Evolutionary conservation across 169 alveolate genomes (phyloP).

Genomic region (Cryptosporidium bovis): DNA sequence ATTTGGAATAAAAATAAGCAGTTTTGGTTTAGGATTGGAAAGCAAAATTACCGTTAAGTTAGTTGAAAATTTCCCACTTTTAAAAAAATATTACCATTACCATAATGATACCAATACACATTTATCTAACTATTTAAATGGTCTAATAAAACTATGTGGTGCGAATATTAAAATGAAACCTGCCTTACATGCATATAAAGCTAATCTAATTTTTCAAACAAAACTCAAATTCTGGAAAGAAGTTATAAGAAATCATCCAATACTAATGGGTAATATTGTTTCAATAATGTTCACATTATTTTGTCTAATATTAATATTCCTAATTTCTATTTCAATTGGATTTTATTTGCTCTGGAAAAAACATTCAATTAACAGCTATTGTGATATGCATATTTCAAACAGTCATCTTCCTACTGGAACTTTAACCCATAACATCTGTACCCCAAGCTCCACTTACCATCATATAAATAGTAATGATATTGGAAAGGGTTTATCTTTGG

Average conservation of each 20-base stretch:
- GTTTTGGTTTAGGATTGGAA: conserved; percentile 41
- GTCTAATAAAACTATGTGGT: conserved; percentile 28
- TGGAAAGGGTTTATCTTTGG: neutral
- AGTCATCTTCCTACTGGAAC: conserved; percentile 59
- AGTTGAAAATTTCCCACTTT: conserved; percentile 52
- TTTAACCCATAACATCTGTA: conserved; percentile 31
- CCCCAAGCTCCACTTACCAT: conserved; percentile 25
- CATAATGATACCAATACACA: neutral
- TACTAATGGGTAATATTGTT: conserved; percentile 34
- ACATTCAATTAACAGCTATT: conserved; percentile 6
- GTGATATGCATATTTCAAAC: conserved; percentile 22
- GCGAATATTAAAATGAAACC: conserved; percentile 55
- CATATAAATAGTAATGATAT: conserved; percentile 9
- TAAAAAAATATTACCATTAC: neutral
- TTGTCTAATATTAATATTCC: neutral
- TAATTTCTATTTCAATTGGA: conserved; percentile 17
- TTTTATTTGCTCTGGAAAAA: conserved; percentile 40
- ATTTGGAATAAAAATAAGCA: conserved; percentile 24
- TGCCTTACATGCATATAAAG: conserved; percentile 23
- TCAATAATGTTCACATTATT: conserved; percentile 2
- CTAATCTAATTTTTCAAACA: conserved; percentile 40
- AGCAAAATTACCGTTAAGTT: conserved; percentile 2
- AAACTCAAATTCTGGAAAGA: conserved; percentile 52
- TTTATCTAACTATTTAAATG: neutral
- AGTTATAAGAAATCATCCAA: conserved; percentile 40